Evolutionary conservation across 805 yeast genomes (phyloP), one percentile per base, ranked within the genome.

Genomic region (Saccharomycopsis sp.): DNA sequence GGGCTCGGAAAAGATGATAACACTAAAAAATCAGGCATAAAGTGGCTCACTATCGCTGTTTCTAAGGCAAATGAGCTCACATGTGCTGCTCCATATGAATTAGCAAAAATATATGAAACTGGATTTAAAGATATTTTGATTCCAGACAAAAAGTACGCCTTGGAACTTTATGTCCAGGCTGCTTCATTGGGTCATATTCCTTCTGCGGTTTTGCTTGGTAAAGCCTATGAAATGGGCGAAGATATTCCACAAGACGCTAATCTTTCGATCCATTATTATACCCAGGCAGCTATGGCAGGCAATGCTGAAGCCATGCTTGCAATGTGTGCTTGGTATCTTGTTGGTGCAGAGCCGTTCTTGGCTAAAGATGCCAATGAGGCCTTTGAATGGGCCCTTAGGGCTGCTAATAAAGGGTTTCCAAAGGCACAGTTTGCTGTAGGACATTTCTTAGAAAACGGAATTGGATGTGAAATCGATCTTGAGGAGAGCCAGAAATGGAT

Each of bases 301-400:
- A 96, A 94, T 70, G 80, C 96, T 0, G 84, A 81, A 53, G 86
- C 96, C 9, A 94, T 93, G 96, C 76, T 93, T 67, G 92, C 96
- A 1, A 77, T 93, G 75, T 92, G 97, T 70, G 97, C 97, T 1
- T 94, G 98, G 97, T 94, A 93, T 69, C 76, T 93, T 71, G 86
- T 90, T 25, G 99, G 99, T 0, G 85, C 89, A 38, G 92, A 87
- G 38, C 92, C 94, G n/a, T 81, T 81, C 52, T 78, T 94, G 65
- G 85, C 84, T 7, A 81, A 81, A 62, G 93, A 92, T 70, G 87
- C 86, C 57, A 80, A 74, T 56, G 97, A 92, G 71, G 96, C 97
- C 1, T 93, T 86, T 70, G 94, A 89, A 66, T 94, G 98, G 98
- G 97, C 97, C 0, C 74, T 81, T 56, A 78, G 89, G 63, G 93